These are phyloP conservation scores for Tetracladium maxilliforme DNA, from an alignment of 2,329 filamentous ascomycete species.

Conservation along the genomic window DNA sequence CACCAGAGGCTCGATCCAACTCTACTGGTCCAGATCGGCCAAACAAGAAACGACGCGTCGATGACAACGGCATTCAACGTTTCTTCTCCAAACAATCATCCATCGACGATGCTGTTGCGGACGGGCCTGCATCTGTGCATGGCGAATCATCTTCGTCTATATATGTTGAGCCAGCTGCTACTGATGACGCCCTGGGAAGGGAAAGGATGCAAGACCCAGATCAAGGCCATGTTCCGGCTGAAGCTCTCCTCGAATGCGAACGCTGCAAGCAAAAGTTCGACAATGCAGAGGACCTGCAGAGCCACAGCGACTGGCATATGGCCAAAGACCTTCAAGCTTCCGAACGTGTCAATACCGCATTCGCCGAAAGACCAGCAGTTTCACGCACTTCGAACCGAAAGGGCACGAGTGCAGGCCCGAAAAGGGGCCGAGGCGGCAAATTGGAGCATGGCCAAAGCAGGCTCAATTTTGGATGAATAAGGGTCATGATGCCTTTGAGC, in stretches of 20 bases:
- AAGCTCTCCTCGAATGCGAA: too few relatives aligned
- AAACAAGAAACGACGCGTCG: conserved; percentile 14
- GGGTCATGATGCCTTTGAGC: too few relatives aligned
- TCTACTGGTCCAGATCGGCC: conserved; percentile 8
- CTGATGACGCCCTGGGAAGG: too few relatives aligned
- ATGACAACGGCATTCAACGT: conserved; percentile 11
- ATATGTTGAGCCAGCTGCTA: too few relatives aligned
- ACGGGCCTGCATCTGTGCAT: too few relatives aligned
- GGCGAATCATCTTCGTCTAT: too few relatives aligned
- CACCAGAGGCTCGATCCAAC: conserved; percentile 5
- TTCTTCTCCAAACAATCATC: conserved; percentile 14
- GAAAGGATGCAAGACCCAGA: too few relatives aligned
- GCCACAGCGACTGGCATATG: conserved; percentile 90
- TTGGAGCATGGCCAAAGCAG: conserved; percentile 44
- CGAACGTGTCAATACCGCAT: conserved; percentile 36
- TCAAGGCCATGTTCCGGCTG: too few relatives aligned
- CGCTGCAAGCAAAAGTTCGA: conserved; percentile 8
- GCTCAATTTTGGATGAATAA: conserved; percentile 39
- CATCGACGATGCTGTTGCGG: too few relatives aligned
- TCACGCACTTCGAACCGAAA: conserved; percentile 18
- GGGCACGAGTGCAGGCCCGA: conserved; percentile 18
- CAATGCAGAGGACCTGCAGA: conserved; percentile 29
- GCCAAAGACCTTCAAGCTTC: conserved; percentile 70
- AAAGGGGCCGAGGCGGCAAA: conserved; percentile 7
- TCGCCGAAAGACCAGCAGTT: conserved; percentile 20